A percentile compares a stretch with the other conserved stretches of the same genome.
Conservation (phyloP, 352 stramenopile species). For the Phytophthora gonapodyides region DNA sequence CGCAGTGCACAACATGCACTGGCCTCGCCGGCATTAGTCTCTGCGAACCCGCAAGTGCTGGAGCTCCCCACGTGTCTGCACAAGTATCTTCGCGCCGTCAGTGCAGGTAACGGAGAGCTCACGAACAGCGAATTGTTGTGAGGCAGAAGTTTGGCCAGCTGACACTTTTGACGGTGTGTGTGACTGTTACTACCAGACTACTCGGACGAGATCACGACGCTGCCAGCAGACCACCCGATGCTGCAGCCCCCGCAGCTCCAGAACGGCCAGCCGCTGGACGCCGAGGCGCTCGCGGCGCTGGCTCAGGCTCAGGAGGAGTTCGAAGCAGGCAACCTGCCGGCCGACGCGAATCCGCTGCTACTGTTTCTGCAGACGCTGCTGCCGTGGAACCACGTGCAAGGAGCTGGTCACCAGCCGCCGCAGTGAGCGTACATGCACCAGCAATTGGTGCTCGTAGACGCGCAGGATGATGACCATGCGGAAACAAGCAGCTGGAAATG, state of each 20-base stretch:
- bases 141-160: background rate
- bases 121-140: conserved; percentile 1
- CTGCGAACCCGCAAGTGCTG: conserved; percentile 56
- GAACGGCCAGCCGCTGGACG: conserved; percentile 64
- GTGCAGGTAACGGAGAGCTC: conserved; percentile 44
- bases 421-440: conserved; percentile 18
- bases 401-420: conserved; percentile 38
- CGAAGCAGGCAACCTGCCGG: conserved; percentile 70
- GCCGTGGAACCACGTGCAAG: conserved; percentile 85
- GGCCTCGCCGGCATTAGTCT: conserved; percentile 53
- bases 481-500: conserved; percentile 7
- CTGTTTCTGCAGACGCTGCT: conserved; percentile 86
- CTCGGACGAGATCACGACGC: conserved; percentile 86
- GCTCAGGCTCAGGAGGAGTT: conserved; percentile 65
- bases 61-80: conserved; percentile 59
- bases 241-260: conserved; percentile 70
- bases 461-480: background rate
- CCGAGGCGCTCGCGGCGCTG: conserved; percentile 57
- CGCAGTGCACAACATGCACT: conserved; percentile 67
- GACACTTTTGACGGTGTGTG: background rate
- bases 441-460: background rate
- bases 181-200: conserved; percentile 50
- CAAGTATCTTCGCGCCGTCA: conserved; percentile 77
- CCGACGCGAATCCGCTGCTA: conserved; percentile 81
- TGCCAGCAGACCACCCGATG: conserved; percentile 85